phyloP scores from a whole-genome alignment of 169 alveolate genomes.

The Plasmodium gaboni region DNA sequence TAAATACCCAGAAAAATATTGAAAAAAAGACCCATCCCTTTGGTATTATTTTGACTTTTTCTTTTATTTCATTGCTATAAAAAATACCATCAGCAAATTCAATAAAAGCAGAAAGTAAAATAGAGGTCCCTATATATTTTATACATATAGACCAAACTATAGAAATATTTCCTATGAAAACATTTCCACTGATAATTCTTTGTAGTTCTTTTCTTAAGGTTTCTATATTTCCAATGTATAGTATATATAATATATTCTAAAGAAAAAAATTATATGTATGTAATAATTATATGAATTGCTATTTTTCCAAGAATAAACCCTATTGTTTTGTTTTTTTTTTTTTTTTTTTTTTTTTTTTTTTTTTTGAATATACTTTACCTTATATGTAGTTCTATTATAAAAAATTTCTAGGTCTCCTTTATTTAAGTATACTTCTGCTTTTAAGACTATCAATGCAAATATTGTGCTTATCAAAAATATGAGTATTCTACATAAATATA shows the following conservation, averaged over 20 bases:
- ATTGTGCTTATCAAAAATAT: conserved; percentile 37
- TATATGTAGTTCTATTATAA: conserved; percentile 21
- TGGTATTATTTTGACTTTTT: conserved; percentile 65
- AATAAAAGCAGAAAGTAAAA: conserved; percentile 81
- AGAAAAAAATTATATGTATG: neutral
- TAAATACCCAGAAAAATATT: conserved; percentile 46
- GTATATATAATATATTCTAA: conserved; percentile 53
- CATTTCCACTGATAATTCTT: conserved; percentile 79
- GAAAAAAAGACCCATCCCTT: conserved; percentile 56
- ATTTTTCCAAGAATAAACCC: too few species aligned
- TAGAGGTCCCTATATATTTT: conserved; percentile 83
- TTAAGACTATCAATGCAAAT: conserved; percentile 9
- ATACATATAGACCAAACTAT: conserved; percentile 84
- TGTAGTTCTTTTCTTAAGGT: conserved; percentile 74
- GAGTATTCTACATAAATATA: conserved; percentile 20
- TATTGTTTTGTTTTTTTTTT: neutral
- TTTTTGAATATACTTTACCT: conserved; percentile 10
- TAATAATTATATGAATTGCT: neutral
- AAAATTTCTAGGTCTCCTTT: neutral
- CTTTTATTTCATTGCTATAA: conserved; percentile 64
- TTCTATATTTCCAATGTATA: conserved; percentile 83
- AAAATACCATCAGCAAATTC: conserved; percentile 83
- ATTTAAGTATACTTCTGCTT: conserved; percentile 6
- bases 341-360: neutral
- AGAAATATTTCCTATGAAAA: conserved; percentile 73